These are phyloP conservation scores for Pseudogymnoascus sp. DNA, from an alignment of 2,329 filamentous ascomycete genomes.

Conservation along the genomic window DNA sequence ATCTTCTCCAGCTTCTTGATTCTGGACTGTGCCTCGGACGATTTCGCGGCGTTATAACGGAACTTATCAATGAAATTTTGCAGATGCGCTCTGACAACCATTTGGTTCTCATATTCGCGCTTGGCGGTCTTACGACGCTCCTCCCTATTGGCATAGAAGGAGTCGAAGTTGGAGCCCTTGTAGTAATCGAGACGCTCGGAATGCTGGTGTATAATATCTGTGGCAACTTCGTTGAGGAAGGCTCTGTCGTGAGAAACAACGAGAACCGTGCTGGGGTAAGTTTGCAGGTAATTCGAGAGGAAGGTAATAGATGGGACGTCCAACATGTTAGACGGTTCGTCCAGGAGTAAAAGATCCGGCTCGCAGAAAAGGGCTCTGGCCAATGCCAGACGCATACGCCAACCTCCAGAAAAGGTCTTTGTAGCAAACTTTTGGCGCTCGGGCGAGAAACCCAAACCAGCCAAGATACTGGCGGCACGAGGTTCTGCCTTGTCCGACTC, in stretches of 20 bases:
- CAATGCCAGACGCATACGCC: constrained; percentile 95
- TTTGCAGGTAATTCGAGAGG: constrained; percentile 88
- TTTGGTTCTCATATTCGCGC: constrained; percentile 97
- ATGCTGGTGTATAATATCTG: constrained; percentile 97
- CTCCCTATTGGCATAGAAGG: constrained; percentile 95
- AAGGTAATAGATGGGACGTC: constrained; percentile 99
- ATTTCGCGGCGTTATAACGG: constrained; percentile 97
- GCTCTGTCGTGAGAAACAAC: constrained; percentile 98
- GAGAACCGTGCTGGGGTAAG: constrained; percentile 87
- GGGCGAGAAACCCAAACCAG: constrained; percentile 90
- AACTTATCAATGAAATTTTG: constrained; percentile 99
- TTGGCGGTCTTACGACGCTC: constrained; percentile 94
- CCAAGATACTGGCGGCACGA: constrained; percentile 88
- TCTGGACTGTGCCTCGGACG: constrained; percentile 92
- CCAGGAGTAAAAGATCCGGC: constrained; percentile 87
- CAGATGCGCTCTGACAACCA: constrained; percentile 85
- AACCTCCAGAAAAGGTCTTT: constrained; percentile 98
- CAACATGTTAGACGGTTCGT: constrained; percentile 99
- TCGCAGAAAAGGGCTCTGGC: constrained; percentile 96
- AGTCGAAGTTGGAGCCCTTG: constrained; percentile 92
- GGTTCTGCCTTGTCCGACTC: constrained; percentile 98
- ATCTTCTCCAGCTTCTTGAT: constrained; percentile 99
- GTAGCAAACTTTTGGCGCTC: constrained; percentile 89
- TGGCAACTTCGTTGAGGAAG: constrained; percentile 98
- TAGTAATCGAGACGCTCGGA: constrained; percentile 98